phyloP scores from a whole-genome alignment of 768 basidiomycete species.

The Lactifluus pinguis region DNA sequence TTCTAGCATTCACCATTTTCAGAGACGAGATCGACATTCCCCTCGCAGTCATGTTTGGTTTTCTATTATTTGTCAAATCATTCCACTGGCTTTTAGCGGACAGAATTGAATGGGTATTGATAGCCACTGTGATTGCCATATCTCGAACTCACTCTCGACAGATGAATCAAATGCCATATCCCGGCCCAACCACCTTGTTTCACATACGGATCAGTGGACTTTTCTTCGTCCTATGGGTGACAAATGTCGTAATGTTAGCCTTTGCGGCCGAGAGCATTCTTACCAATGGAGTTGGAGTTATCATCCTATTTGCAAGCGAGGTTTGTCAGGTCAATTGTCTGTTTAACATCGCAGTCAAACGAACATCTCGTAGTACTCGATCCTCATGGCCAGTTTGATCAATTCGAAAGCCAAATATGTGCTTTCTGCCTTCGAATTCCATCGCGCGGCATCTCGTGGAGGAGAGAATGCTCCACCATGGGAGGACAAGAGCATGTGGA shows the following conservation, averaged over 20 bases:
- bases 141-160: constrained; percentile 26
- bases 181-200: constrained; percentile 73
- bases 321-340: constrained; percentile 34
- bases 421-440: constrained; percentile 72
- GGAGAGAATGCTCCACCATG: constrained; percentile 84
- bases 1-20: constrained; percentile 96
- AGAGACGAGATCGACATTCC: constrained; percentile 90
- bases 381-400: constrained; percentile 71
- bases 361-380: constrained; percentile 57
- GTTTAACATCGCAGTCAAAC: constrained; percentile 12
- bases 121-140: background rate
- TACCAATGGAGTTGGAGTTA: constrained; percentile 72
- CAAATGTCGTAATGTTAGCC: constrained; percentile 69
- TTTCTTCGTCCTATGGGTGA: constrained; percentile 63
- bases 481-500: constrained; percentile 98
- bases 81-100: constrained; percentile 98
- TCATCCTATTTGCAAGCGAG: constrained; percentile 94
- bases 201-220: constrained; percentile 75
- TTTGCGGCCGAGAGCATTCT: constrained; percentile 77
- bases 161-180: constrained; percentile 96
- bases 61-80: constrained; percentile 88
- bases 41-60: constrained; percentile 91
- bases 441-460: constrained; percentile 66
- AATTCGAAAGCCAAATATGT: constrained; percentile 77
- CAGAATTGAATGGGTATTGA: constrained; percentile 87